phyloP scores from a whole-genome alignment of 2,329 filamentous ascomycete species.

The Exserohilum turcica region DNA sequence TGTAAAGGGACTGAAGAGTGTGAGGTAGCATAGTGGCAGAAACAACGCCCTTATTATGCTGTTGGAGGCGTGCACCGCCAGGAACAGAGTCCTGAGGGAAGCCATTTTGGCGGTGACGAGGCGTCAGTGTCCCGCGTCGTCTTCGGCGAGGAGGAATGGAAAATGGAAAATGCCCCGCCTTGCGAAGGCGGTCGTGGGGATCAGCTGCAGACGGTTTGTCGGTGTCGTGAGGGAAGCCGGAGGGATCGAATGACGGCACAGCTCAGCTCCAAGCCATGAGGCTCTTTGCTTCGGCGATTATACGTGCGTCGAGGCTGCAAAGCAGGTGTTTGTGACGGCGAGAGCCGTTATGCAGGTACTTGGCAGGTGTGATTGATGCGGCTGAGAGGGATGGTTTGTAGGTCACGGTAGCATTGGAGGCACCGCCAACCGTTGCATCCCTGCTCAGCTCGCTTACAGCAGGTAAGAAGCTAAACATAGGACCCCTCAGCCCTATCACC shows the following conservation, averaged over 20 bases:
- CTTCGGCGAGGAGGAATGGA: constrained; percentile 9
- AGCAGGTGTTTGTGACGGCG: not conserved
- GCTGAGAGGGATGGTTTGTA: constrained; percentile 13
- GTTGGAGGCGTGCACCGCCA: constrained; percentile 43
- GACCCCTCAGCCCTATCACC: constrained; percentile 14
- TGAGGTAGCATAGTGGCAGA: constrained; percentile 40
- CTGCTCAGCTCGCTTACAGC: constrained; percentile 15
- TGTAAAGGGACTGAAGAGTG: constrained; percentile 39
- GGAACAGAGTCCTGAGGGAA: constrained; percentile 40
- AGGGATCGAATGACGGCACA: constrained; percentile 7
- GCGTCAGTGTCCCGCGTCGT: constrained; percentile 3
- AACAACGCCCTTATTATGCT: constrained; percentile 41
- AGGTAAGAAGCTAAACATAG: constrained; percentile 12
- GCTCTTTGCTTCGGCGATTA: constrained; percentile 14
- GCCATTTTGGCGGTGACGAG: constrained; percentile 30
- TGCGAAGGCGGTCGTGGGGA: not conserved
- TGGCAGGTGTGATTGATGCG: constrained; percentile 17
- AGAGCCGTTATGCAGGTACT: constrained; percentile 7
- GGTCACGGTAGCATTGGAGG: constrained; percentile 15
- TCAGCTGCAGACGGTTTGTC: constrained; percentile 5
- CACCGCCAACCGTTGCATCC: constrained; percentile 5
- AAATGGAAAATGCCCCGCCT: constrained; percentile 7
- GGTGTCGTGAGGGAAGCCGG: constrained; percentile 1
- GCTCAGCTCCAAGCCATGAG: constrained; percentile 15
- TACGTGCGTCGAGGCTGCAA: not conserved